phyloP scores from a whole-genome alignment of 441 rosid genomes.

The Pelargonium australe region DNA sequence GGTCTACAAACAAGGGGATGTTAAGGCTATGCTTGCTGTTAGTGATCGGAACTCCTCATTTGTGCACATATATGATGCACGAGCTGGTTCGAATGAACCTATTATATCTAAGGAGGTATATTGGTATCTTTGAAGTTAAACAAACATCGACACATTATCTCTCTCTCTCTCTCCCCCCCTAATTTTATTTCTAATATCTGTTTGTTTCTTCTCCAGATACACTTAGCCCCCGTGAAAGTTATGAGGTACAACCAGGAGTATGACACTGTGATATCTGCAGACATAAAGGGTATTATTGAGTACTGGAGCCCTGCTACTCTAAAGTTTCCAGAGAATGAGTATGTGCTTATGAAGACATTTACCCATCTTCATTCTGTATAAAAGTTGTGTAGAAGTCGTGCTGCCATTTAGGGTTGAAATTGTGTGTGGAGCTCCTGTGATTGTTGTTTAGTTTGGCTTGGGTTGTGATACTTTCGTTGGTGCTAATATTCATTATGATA shows the following conservation, averaged over 20 bases:
- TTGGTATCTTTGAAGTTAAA: background rate
- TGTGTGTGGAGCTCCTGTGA: background rate
- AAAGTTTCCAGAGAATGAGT: conserved; percentile 76
- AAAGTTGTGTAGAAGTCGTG: background rate
- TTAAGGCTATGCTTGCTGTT: conserved; percentile 78
- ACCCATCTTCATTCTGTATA: too few species aligned
- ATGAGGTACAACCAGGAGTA: conserved; percentile 71
- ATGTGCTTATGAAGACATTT: conserved; percentile 27
- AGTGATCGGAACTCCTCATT: conserved; percentile 65
- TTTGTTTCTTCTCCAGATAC: conserved; percentile 40
- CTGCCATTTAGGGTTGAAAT: background rate
- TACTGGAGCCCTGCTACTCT: conserved; percentile 75
- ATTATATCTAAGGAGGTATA: conserved; percentile 69
- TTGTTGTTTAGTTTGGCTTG: background rate
- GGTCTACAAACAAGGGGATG: conserved; percentile 93
- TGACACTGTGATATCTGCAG: conserved; percentile 76
- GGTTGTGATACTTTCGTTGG: too few species aligned
- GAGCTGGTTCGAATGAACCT: conserved; percentile 79
- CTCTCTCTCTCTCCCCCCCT: background rate
- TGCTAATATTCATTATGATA: background rate
- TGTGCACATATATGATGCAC: conserved; percentile 82
- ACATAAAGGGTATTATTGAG: conserved; percentile 72
- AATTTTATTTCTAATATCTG: too few species aligned
- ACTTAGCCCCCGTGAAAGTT: conserved; percentile 58
- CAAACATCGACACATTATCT: too few species aligned